These are phyloP conservation scores for Tillandsia fasciculata DNA, from an alignment of 176 grass and related monocot genomes.

Conservation along the genomic window DNA sequence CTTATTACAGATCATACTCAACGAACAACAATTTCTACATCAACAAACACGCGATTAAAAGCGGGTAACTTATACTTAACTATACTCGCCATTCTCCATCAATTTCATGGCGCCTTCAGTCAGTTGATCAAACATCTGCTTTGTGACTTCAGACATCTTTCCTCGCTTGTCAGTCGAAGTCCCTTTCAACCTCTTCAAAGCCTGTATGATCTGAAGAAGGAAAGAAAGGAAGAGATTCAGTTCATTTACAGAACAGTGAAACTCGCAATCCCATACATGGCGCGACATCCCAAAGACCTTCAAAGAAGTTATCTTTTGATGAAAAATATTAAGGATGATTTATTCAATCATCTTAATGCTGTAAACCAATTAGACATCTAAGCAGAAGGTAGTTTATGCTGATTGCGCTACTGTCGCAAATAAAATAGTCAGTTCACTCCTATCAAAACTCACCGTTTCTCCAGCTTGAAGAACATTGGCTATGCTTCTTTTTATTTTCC, in stretches of 20 bases:
- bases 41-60: not conserved
- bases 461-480: slow-evolving; percentile 69
- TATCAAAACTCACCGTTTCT: slow-evolving; percentile 51
- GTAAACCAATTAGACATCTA: not conserved
- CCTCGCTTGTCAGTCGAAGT: slow-evolving; percentile 53
- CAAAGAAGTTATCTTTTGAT: no score
- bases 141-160: slow-evolving; percentile 66
- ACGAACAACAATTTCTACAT: not conserved
- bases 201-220: slow-evolving; percentile 59
- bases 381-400: not conserved
- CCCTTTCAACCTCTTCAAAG: slow-evolving; percentile 81
- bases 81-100: slow-evolving; percentile 90
- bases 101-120: slow-evolving; percentile 92
- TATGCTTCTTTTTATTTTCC: slow-evolving; percentile 78
- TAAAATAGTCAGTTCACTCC: not conserved
- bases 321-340: no score
- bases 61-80: slow-evolving; percentile 30
- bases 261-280: not conserved
- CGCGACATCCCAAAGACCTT: not conserved
- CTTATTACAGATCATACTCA: not conserved
- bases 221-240: not conserved
- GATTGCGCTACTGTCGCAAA: no score
- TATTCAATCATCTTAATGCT: no score
- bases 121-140: slow-evolving; percentile 75
- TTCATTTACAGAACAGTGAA: not conserved